These are phyloP conservation scores for Ganoderma lucidum DNA, from an alignment of 1,284 basidiomycete genomes.

Conservation along the genomic window DNA sequence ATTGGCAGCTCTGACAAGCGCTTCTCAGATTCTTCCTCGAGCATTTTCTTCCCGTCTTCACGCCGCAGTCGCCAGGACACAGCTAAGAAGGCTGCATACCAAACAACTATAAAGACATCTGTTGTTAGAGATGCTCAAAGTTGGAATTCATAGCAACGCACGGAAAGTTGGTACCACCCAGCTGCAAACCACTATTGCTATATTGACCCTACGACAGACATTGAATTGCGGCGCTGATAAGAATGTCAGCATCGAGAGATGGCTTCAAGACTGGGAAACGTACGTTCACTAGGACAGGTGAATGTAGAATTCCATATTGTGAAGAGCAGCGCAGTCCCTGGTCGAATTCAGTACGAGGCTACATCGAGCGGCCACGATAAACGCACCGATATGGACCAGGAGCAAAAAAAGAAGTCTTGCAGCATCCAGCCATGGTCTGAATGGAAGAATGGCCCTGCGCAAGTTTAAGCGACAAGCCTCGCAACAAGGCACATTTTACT, in stretches of 20 bases:
- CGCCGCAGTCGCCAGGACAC: conserved; percentile 44
- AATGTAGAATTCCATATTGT: conserved; percentile 52
- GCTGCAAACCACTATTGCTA: conserved; percentile 58
- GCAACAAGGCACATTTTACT: conserved; percentile 33
- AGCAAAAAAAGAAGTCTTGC: conserved; percentile 59
- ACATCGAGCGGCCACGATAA: neutral
- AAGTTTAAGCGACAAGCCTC: neutral
- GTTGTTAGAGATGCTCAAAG: neutral
- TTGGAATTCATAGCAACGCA: conserved; percentile 42
- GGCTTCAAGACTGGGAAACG: conserved; percentile 16
- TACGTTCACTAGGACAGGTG: conserved; percentile 53
- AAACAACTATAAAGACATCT: conserved; percentile 42
- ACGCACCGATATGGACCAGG: conserved; percentile 57
- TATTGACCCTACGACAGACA: conserved; percentile 56
- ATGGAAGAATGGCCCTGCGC: conserved; percentile 56
- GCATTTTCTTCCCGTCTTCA: conserved; percentile 12
- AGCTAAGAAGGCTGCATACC: conserved; percentile 48
- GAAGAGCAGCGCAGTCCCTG: conserved; percentile 58
- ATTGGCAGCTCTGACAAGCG: conserved; percentile 34
- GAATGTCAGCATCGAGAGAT: neutral
- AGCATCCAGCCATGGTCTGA: conserved; percentile 64
- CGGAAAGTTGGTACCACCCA: conserved; percentile 65
- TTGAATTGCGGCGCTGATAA: conserved; percentile 49
- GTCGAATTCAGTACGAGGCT: neutral
- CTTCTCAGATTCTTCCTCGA: conserved; percentile 24